Conservation (phyloP, 2,329 filamentous ascomycete species). For the Penicillium psychrosexuale region DNA sequence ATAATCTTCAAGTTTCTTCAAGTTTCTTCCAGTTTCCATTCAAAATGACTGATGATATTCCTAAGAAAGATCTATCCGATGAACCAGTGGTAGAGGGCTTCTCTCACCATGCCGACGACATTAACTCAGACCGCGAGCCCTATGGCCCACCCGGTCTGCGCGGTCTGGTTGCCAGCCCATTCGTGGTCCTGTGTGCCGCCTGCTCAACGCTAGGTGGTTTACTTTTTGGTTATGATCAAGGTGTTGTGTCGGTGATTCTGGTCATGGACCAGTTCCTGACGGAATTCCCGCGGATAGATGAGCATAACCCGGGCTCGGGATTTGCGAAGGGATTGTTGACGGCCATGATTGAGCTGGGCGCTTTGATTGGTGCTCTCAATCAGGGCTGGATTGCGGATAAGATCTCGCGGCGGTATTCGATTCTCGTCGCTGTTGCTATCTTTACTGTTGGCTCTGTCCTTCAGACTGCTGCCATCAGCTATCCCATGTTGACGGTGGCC, state of each 20-base stretch:
- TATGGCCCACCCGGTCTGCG: constrained; percentile 42
- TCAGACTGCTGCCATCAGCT: constrained; percentile 51
- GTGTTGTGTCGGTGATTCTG: constrained; percentile 47
- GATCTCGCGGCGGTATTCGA: constrained; percentile 52
- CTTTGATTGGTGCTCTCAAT: constrained; percentile 46
- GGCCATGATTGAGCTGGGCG: constrained; percentile 56
- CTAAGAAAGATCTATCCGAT: constrained; percentile 19
- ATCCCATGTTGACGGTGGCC: constrained; percentile 52
- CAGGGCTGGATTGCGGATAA: constrained; percentile 53
- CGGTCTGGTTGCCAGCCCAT: constrained; percentile 49
- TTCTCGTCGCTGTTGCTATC: constrained; percentile 51
- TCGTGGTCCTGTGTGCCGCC: constrained; percentile 51
- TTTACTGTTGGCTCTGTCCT: constrained; percentile 53
- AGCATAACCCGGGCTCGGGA: constrained; percentile 36
- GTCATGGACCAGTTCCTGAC: constrained; percentile 53
- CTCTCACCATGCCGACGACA: constrained; percentile 35
- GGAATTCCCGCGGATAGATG: constrained; percentile 45
- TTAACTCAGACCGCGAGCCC: constrained; percentile 30
- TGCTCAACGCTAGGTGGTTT: constrained; percentile 52
- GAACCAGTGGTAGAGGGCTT: constrained; percentile 25
- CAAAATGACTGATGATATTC: constrained; percentile 22
- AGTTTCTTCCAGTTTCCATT: background rate
- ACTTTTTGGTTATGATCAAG: constrained; percentile 51
- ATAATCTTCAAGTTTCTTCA: background rate
- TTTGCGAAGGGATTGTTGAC: constrained; percentile 50